Evolutionary conservation across 176 grass and related monocot genomes (phyloP).

Genomic region (Cocos nucifera): DNA sequence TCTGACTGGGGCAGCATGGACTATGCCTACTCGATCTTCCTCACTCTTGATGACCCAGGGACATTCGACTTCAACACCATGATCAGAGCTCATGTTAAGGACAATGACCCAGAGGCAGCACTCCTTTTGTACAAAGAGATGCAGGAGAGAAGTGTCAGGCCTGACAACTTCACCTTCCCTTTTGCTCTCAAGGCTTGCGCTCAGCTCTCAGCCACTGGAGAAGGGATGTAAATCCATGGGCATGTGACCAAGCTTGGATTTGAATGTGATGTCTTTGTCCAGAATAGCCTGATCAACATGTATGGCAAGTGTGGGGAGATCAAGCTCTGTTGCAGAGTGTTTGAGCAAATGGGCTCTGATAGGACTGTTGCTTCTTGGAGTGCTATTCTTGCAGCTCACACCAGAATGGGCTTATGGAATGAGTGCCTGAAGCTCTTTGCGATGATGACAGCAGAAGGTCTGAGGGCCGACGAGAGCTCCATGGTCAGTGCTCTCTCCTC

Average conservation of each 20-base stretch:
- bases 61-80: conserved; percentile 82
- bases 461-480: conserved; percentile 54
- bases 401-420: conserved; percentile 26
- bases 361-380: conserved; percentile 56
- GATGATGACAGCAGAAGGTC: conserved; percentile 30
- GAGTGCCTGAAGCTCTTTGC: conserved; percentile 47
- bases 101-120: conserved; percentile 24
- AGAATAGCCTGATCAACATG: conserved; percentile 75
- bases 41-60: conserved; percentile 39
- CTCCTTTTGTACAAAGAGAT: conserved; percentile 44
- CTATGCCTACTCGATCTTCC: conserved; percentile 61
- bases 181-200: conserved; percentile 61
- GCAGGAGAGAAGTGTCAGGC: conserved; percentile 26
- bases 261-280: conserved; percentile 38
- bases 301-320: conserved; percentile 59
- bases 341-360: conserved; percentile 24
- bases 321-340: conserved; percentile 29
- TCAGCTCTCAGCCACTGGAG: conserved; percentile 19
- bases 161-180: conserved; percentile 62
- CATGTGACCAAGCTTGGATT: conserved; percentile 50
- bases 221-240: conserved; percentile 56
- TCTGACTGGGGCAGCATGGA: conserved; percentile 60
- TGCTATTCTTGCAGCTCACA: conserved; percentile 53
- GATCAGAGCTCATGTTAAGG: conserved; percentile 42
- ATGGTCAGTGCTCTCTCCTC: conserved; percentile 57